These are phyloP conservation scores for Akebia trifoliata DNA, from an alignment of 164 flowering plant species.

Conservation along the genomic window DNA sequence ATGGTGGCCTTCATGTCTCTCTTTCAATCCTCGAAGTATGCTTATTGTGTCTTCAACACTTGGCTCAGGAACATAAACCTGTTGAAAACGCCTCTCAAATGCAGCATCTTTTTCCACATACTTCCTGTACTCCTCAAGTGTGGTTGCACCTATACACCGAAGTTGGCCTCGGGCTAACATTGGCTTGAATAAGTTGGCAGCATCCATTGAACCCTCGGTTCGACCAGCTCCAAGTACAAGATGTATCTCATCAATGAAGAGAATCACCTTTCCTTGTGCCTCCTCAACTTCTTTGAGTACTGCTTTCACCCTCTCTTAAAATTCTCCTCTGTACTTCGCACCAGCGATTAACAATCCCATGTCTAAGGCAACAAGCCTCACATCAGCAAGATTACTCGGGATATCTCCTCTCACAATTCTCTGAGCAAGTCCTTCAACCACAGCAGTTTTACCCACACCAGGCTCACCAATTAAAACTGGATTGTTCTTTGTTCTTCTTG, in stretches of 20 bases:
- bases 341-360: conserved; percentile 87
- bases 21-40: conserved; percentile 76
- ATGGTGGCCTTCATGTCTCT: conserved; percentile 74
- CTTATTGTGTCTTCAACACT: conserved; percentile 67
- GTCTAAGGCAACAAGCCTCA: conserved; percentile 72
- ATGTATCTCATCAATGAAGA: conserved; percentile 85
- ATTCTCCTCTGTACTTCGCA: conserved; percentile 76
- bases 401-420: conserved; percentile 80
- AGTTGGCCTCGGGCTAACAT: conserved; percentile 87
- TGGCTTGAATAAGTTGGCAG: conserved; percentile 80
- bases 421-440: conserved; percentile 86
- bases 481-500: conserved; percentile 78
- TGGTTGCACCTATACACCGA: conserved; percentile 82
- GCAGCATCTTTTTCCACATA: conserved; percentile 93
- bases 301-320: conserved; percentile 72
- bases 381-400: conserved; percentile 71
- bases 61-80: conserved; percentile 78
- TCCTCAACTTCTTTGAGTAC: conserved; percentile 85
- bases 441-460: conserved; percentile 88
- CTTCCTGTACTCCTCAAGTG: conserved; percentile 77
- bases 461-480: conserved; percentile 89
- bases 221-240: conserved; percentile 80
- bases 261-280: conserved; percentile 70
- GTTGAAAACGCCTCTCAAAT: conserved; percentile 80
- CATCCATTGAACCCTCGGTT: conserved; percentile 85